Percentiles rank a stretch among this genome's conserved stretches.
Conservation (phyloP, 495 filamentous ascomycete genomes). For the Neurospora sp. region DNA sequence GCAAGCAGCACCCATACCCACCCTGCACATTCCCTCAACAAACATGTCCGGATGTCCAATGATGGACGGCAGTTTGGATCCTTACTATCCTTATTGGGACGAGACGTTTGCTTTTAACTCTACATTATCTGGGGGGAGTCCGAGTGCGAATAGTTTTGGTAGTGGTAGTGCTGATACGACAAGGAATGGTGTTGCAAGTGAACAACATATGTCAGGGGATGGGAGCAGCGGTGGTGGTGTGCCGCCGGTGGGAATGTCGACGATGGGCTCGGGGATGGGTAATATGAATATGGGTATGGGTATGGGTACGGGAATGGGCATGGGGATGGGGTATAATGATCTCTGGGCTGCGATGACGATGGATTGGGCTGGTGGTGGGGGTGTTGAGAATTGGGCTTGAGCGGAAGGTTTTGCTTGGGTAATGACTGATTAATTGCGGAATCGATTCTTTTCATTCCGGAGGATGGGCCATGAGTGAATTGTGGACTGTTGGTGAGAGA, state of each 20-base stretch:
- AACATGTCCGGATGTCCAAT: slow-evolving; percentile 28
- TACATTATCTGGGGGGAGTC: too few relatives aligned
- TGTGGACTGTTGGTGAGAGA: background rate
- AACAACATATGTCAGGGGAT: background rate
- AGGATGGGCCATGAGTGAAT: background rate
- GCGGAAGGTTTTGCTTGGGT: background rate
- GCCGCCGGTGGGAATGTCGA: slow-evolving; percentile 28
- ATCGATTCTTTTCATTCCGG: background rate
- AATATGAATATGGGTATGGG: background rate
- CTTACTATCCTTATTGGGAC: slow-evolving; percentile 32
- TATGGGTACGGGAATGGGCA: background rate
- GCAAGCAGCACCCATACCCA: background rate
- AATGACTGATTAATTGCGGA: background rate
- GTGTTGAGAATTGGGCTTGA: too few relatives aligned
- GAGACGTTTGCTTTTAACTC: slow-evolving; percentile 14
- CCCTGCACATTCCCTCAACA: slow-evolving; percentile 3
- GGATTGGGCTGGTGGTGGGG: slow-evolving; percentile 8
- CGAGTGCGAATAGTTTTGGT: background rate
- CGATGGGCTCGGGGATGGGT: slow-evolving; percentile 22
- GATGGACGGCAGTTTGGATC: slow-evolving; percentile 35
- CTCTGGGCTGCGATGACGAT: slow-evolving; percentile 16
- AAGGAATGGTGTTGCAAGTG: background rate
- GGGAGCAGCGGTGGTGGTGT: slow-evolving; percentile 9
- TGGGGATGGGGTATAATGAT: slow-evolving; percentile 4
- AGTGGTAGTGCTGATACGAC: background rate